Base-by-base conservation (phyloP, 1,284 basidiomycete genomes). In the Psilocybe mexicana region DNA sequence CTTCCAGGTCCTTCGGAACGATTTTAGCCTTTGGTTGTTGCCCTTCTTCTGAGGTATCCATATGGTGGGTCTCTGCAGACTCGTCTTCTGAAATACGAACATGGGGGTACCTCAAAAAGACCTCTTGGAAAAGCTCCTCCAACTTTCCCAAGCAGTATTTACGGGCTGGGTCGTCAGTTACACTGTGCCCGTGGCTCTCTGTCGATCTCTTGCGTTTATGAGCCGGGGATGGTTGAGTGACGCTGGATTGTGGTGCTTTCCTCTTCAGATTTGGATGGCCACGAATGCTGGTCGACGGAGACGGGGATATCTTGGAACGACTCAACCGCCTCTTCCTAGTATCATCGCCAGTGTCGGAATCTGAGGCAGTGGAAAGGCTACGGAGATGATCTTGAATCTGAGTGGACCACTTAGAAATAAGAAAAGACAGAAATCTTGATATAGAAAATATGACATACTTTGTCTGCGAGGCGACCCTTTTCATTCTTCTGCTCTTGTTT, bases 101-200 rank as follows among this genome's bases (percentile, higher is more conserved):
- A 69, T 82, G 77, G 25, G 87, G 86, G 72, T 90, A 88, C 58
- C 82, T 79, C 59, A 83, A 64, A 69, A 89, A 93, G 40, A 92
- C 84, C 35, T 84, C 79, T 59, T 75, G 74, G 69, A 92, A 84
- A 58, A 90, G 73, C 55, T 88, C 86, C 61, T 85, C 80, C 63
- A 92, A 72, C 71, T 91, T 91, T 18, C 80, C 80, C 54, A 89
- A 74, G 69, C 90, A 92, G 64, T 90, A 92, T 67, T 86, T 90
- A 62, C 91, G 79, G 0, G 84, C 79, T 10, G 88, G 83, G 65
- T 93, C 90, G n/a, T 87, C 86, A 10, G 74, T 71, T 0, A 79
- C 70, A 25, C 69, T 71, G 18, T 46, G 38, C 25, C 49, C 47
- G n/a, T 52, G 43, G 36, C 35, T 42, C 8, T 74, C 61, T 47